phyloP scores from a whole-genome alignment of 495 filamentous ascomycete species.

The Penicillium egyptiacum region DNA sequence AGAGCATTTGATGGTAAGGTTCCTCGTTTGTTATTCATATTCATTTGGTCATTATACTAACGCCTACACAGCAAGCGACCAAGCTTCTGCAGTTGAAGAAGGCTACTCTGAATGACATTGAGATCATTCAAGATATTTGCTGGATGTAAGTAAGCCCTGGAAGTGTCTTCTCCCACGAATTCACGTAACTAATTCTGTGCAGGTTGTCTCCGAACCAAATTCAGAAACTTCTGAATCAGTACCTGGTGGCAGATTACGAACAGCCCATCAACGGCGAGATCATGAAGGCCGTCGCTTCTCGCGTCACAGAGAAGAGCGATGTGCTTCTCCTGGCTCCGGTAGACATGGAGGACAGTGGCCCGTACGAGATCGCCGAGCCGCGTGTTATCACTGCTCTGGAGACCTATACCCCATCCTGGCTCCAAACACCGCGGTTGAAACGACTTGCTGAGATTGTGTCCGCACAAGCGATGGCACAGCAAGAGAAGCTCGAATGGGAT shows the following conservation, averaged over 20 bases:
- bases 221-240: conserved; percentile 97
- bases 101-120: conserved; percentile 97
- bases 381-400: conserved; percentile 93
- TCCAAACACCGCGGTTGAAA: conserved; percentile 93
- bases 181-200: conserved; percentile 12
- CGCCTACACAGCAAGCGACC: conserved; percentile 75
- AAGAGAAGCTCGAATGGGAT: conserved; percentile 74
- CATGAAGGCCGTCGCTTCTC: conserved; percentile 97
- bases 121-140: conserved; percentile 99
- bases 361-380: conserved; percentile 97
- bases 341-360: conserved; percentile 99
- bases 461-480: conserved; percentile 89
- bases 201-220: conserved; percentile 98
- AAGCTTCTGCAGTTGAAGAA: conserved; percentile 99
- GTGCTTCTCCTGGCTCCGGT: conserved; percentile 89
- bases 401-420: conserved; percentile 96
- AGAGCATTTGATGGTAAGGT: conserved; percentile 90
- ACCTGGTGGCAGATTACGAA: conserved; percentile 98
- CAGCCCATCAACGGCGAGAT: conserved; percentile 99
- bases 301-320: conserved; percentile 98
- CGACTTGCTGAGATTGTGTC: conserved; percentile 96
- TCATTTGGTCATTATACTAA: conserved; percentile 23
- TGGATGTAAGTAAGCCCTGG: conserved; percentile 74
- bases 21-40: not conserved
- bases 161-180: not conserved